These are phyloP conservation scores for Senecio squalidus DNA, from an alignment of 140 eudicot genomes.

Conservation along the genomic window DNA sequence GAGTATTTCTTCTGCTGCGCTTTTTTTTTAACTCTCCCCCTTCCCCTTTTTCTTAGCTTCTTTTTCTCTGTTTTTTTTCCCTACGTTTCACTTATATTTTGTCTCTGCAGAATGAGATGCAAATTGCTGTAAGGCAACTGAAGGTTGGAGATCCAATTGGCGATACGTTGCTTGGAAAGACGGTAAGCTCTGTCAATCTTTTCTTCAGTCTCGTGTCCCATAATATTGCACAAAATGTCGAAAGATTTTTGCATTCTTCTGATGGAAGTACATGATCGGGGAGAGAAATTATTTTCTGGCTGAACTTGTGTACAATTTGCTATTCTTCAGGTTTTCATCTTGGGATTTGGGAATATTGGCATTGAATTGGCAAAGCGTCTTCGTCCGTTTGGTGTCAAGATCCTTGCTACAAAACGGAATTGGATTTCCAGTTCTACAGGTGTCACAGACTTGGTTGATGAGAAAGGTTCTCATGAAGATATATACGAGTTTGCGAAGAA, in stretches of 20 bases:
- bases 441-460: conserved; percentile 63
- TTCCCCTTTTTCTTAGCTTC: background rate
- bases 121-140: conserved; percentile 53
- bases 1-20: background rate
- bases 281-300: background rate
- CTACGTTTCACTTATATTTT: background rate
- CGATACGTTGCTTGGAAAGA: conserved; percentile 70
- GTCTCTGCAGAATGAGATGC: conserved; percentile 62
- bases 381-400: conserved; percentile 85
- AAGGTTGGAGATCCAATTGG: conserved; percentile 79
- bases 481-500: conserved; percentile 55
- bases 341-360: conserved; percentile 95
- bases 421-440: conserved; percentile 50
- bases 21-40: no score
- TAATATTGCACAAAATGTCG: background rate
- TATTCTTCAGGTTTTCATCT: conserved; percentile 53
- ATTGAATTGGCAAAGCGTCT: conserved; percentile 73
- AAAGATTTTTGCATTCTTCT: conserved; percentile 6
- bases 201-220: background rate
- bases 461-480: conserved; percentile 70
- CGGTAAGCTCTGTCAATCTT: conserved; percentile 38
- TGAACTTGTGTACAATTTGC: background rate
- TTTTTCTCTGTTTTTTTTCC: background rate
- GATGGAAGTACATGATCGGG: no score
- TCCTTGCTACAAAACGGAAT: conserved; percentile 86